Percentiles rank a stretch among this genome's conserved stretches.
Conservation (phyloP, 2,329 filamentous ascomycete genomes). For the Neopestalotiopsis rosae region DNA sequence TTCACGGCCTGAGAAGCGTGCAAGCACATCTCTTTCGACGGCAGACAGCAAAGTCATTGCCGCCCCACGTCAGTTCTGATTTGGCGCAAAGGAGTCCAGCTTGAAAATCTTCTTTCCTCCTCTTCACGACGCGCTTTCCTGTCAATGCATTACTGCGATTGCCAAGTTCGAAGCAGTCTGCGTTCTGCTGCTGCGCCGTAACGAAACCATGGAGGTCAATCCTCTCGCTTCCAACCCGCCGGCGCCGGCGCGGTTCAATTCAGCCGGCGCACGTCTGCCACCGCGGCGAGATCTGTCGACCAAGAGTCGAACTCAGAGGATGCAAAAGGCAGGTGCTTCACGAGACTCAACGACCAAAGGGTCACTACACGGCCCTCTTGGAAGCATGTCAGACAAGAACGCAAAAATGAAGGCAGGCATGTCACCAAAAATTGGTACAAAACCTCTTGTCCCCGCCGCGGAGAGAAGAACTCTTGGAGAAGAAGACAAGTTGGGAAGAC, state of each 20-base stretch:
- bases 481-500: conserved; percentile 35
- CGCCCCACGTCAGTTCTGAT: conserved; percentile 8
- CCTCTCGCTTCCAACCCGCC: conserved; percentile 31
- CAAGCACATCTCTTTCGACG: background rate
- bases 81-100: background rate
- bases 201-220: conserved; percentile 33
- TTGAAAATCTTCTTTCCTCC: background rate
- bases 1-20: background rate
- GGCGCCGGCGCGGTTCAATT: conserved; percentile 30
- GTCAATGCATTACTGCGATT: conserved; percentile 37
- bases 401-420: conserved; percentile 26
- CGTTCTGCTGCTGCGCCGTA: conserved; percentile 37
- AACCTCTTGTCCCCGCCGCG: conserved; percentile 31
- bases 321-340: conserved; percentile 22
- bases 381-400: conserved; percentile 23
- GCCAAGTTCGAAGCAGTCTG: conserved; percentile 31
- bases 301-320: conserved; percentile 25
- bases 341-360: conserved; percentile 29
- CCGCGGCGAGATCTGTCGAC: conserved; percentile 28
- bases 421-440: conserved; percentile 30
- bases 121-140: background rate
- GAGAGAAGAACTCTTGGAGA: conserved; percentile 32
- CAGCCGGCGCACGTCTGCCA: conserved; percentile 27
- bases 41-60: background rate
- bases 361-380: conserved; percentile 26